Percentiles rank a stretch among this genome's conserved stretches.
phyloP scores from a whole-genome alignment of 2,329 filamentous ascomycete species.

The Lasiodiplodia theobromae region DNA sequence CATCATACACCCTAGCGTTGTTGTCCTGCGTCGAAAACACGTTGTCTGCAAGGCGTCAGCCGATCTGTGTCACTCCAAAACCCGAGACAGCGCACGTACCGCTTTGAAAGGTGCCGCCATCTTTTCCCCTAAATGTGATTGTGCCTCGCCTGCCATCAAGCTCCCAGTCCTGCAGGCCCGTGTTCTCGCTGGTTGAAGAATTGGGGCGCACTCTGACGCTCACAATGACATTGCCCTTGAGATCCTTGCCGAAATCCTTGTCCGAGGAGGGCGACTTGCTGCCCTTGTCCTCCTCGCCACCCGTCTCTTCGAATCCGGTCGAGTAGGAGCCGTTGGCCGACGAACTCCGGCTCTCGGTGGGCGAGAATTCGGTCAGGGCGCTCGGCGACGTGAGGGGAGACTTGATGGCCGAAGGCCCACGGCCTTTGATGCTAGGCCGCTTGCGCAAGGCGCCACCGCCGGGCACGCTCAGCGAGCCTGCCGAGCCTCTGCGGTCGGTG shows the following conservation, averaged over 20 bases:
- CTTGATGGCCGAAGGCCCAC: slow-evolving; percentile 40
- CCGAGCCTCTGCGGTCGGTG: slow-evolving; percentile 42
- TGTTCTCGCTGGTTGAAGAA: slow-evolving; percentile 67
- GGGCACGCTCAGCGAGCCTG: slow-evolving; percentile 37
- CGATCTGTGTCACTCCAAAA: slow-evolving; percentile 1
- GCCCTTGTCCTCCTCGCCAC: slow-evolving; percentile 16
- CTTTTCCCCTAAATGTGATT: slow-evolving; percentile 84
- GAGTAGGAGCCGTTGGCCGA: slow-evolving; percentile 93
- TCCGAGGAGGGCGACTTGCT: slow-evolving; percentile 12
- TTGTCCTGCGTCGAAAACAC: slow-evolving; percentile 94
- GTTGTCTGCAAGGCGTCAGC: slow-evolving; percentile 71
- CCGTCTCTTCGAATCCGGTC: slow-evolving; percentile 16
- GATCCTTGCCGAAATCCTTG: slow-evolving; percentile 61
- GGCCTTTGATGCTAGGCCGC: slow-evolving; percentile 45
- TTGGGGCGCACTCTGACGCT: slow-evolving; percentile 94
- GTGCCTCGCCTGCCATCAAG: slow-evolving; percentile 84
- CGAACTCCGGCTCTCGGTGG: slow-evolving; percentile 86
- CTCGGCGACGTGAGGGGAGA: slow-evolving; percentile 67
- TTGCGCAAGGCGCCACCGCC: slow-evolving; percentile 40
- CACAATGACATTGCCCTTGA: slow-evolving; percentile 93
- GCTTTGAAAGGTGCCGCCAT: slow-evolving; percentile 91
- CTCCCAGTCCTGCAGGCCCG: slow-evolving; percentile 84
- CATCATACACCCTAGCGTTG: slow-evolving; percentile 93
- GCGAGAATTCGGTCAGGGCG: slow-evolving; percentile 70
- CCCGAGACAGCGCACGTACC: slow-evolving; percentile 62